Evolutionary conservation across 78 protist genomes (phyloP).

Genomic region (Dictyostelium intermedium): DNA sequence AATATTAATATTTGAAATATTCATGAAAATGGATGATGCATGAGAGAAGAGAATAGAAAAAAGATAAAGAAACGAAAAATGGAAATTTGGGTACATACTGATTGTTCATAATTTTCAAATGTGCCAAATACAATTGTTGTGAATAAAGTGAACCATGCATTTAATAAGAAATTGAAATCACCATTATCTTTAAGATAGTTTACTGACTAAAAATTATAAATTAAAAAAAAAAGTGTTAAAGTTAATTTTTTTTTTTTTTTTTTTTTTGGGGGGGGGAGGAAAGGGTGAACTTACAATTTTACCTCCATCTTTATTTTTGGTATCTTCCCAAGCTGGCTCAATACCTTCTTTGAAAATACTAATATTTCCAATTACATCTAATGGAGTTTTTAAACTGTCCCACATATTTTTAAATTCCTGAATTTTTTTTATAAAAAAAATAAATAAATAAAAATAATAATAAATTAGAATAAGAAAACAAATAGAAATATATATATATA

Average conservation of each 20-base stretch:
- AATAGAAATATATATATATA: not conserved
- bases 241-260: not conserved
- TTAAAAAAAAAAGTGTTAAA: not conserved
- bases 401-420: conserved; percentile 29
- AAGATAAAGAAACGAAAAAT: not conserved
- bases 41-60: not conserved
- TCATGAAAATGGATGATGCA: too few relatives aligned
- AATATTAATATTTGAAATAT: not conserved
- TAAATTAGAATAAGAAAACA: not conserved
- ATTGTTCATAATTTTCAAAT: conserved; percentile 55
- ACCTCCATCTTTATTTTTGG: conserved; percentile 73
- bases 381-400: conserved; percentile 35
- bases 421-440: not conserved
- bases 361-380: conserved; percentile 33
- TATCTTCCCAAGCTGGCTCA: conserved; percentile 76
- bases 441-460: not conserved
- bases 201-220: conserved; percentile 12
- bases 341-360: conserved; percentile 76
- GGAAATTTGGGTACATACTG: not conserved
- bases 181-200: conserved; percentile 57
- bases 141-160: conserved; percentile 63
- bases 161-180: conserved; percentile 39
- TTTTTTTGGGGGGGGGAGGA: too few relatives aligned
- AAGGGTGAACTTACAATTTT: conserved; percentile 49
- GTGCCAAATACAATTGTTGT: conserved; percentile 51